Base-by-base conservation (phyloP, 139 green algal genomes). In the Deuterostichococcus epilithicus region DNA sequence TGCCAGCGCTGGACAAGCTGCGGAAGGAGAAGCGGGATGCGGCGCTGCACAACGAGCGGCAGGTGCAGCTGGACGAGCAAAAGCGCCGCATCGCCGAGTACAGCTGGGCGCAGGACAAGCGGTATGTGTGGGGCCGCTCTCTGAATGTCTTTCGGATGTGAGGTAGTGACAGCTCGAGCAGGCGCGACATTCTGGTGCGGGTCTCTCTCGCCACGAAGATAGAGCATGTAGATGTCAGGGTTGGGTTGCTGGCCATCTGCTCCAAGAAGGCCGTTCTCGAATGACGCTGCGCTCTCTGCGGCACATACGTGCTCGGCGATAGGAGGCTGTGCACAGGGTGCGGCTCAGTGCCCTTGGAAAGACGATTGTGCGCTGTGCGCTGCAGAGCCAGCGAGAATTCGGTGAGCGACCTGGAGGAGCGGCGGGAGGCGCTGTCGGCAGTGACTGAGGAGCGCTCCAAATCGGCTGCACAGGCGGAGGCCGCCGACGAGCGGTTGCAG, bases 1-100 rank as follows among this genome's bases (percentile, higher is more conserved):
- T 93, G 84, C 96, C 96, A 0, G 87, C 88, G 6, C 78, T 99
- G 67, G 84, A 94, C 80, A 90, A 90, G 74, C 85, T 99, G 74
- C 83, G 91, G 67, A 83, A 86, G 67, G 89, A 97, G 82, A 90
- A 92, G 69, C 47, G 59, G 45, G 68, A 63, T 5, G 52, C 52
- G 8, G 83, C 79, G 34, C 70, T 94, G 78, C 98, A 97, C 86
- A 90, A 94, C 77, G 86, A 97, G 82, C 95, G 87, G 82, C 86
- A 89, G 68, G 78, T 84, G 25, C 84, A 80, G 26, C 82, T 38
- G 23, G 70, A 83, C 30, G 83, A 83, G 75, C 35, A 88, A 25
- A 87, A 93, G 65, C 81, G 82, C 45, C 86, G 90, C 70, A 81
- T 97, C 2, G 95, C 96, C 2, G 52, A 63, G 52, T 93, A 92